Evolutionary conservation across 2,329 filamentous ascomycete genomes (phyloP).

Genomic region (Epichloe amarillans): DNA sequence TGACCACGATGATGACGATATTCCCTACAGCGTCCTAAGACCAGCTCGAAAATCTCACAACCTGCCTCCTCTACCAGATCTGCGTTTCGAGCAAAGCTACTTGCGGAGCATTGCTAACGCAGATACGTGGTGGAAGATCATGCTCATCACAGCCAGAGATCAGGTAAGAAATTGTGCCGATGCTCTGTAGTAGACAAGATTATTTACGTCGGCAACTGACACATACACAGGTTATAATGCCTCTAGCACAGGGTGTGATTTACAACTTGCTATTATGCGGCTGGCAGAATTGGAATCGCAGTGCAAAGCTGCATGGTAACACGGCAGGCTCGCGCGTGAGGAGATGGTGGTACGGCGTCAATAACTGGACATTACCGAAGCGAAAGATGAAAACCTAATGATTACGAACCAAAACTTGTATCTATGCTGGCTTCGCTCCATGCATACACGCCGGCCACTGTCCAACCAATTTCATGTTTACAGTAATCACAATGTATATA

Average conservation of each 20-base stretch:
- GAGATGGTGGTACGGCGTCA: slow-evolving; percentile 91
- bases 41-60: slow-evolving; percentile 33
- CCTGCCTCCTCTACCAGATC: slow-evolving; percentile 62
- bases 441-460: neutral
- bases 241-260: slow-evolving; percentile 74
- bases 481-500: neutral
- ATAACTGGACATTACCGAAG: slow-evolving; percentile 68
- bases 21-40: slow-evolving; percentile 52
- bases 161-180: slow-evolving; percentile 44
- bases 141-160: slow-evolving; percentile 75
- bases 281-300: slow-evolving; percentile 83
- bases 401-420: neutral
- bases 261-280: slow-evolving; percentile 77
- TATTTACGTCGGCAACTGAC: neutral
- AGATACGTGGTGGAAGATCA: slow-evolving; percentile 65
- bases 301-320: slow-evolving; percentile 61
- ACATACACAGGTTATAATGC: slow-evolving; percentile 57
- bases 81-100: slow-evolving; percentile 97
- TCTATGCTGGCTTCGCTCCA: neutral
- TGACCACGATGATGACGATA: slow-evolving; percentile 48
- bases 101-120: slow-evolving; percentile 74
- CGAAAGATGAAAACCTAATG: slow-evolving; percentile 23
- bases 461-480: neutral
- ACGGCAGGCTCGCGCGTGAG: slow-evolving; percentile 64
- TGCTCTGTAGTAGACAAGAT: neutral